Conservation (phyloP, 306 rosid species). For the Rosa persica region DNA sequence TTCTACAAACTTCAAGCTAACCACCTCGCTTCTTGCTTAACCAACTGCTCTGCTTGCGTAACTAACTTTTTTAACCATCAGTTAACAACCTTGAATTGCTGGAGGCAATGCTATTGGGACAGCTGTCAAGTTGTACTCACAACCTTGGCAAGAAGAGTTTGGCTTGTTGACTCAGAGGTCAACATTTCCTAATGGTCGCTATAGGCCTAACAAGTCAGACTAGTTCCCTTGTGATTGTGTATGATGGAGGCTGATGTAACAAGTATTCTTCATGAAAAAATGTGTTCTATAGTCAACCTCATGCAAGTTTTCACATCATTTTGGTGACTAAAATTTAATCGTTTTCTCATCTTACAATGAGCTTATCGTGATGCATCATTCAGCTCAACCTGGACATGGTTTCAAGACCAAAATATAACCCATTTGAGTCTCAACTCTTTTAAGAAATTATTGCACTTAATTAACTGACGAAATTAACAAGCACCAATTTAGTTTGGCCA, state of each 20-base stretch:
- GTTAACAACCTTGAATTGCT: not conserved
- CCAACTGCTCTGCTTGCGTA: not conserved
- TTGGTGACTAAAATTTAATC: not conserved
- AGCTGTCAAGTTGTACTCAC: too few relatives aligned
- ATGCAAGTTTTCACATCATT: not conserved
- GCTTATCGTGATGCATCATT: not conserved
- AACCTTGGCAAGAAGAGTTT: not conserved
- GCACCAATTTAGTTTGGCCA: conserved; percentile 31
- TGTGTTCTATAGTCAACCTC: not conserved
- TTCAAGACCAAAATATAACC: not conserved
- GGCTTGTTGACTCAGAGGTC: not conserved
- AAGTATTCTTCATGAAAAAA: not conserved
- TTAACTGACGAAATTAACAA: not conserved
- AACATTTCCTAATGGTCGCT: not conserved
- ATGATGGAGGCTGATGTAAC: not conserved
- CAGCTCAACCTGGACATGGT: not conserved
- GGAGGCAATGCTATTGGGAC: not conserved
- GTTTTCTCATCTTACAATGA: not conserved
- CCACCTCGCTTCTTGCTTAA: not conserved
- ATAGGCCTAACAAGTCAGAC: not conserved
- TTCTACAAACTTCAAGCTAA: not conserved
- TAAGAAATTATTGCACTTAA: not conserved
- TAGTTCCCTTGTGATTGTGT: not conserved
- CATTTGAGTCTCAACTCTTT: not conserved
- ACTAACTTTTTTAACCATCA: not conserved